Percentiles rank a stretch among this genome's conserved stretches.
phyloP scores from a whole-genome alignment of 2,329 filamentous ascomycete species.

The Albifimbria verrucaria region DNA sequence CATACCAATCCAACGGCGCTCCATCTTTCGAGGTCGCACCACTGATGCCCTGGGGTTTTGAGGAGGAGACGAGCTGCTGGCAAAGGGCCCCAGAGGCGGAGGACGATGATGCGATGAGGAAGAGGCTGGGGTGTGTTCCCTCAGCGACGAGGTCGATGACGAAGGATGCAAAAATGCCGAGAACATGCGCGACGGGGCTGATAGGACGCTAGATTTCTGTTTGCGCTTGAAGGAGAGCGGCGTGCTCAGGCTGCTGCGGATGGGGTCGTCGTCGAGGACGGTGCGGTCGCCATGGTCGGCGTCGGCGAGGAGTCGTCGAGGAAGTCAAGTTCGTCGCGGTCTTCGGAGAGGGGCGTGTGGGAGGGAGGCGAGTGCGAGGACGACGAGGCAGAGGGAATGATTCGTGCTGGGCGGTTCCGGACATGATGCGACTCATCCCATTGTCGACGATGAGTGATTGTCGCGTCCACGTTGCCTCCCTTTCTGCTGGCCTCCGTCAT shows the following conservation, averaged over 20 bases:
- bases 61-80: conserved; percentile 10
- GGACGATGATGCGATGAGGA: conserved; percentile 2
- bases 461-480: not conserved
- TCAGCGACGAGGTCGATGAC: conserved; percentile 8
- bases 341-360: conserved; percentile 27
- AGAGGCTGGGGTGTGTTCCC: conserved; percentile 9
- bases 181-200: conserved; percentile 44
- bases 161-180: conserved; percentile 39
- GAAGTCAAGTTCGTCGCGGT: conserved; percentile 46
- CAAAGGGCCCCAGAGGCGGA: conserved; percentile 10
- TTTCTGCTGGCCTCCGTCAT: not conserved
- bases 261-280: conserved; percentile 54
- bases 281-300: conserved; percentile 20
- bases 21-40: conserved; percentile 41
- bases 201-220: conserved; percentile 48
- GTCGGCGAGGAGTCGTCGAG: conserved; percentile 27
- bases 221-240: conserved; percentile 71
- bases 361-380: conserved; percentile 25
- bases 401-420: conserved; percentile 32
- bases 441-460: conserved; percentile 16
- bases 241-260: conserved; percentile 46
- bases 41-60: conserved; percentile 4
- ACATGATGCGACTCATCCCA: conserved; percentile 39
- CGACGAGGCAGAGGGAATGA: conserved; percentile 32
- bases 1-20: conserved; percentile 72